A percentile compares a stretch with the other conserved stretches of the same genome.
Conservation (phyloP, 2,329 filamentous ascomycete species). For the Phoma herbarum region DNA sequence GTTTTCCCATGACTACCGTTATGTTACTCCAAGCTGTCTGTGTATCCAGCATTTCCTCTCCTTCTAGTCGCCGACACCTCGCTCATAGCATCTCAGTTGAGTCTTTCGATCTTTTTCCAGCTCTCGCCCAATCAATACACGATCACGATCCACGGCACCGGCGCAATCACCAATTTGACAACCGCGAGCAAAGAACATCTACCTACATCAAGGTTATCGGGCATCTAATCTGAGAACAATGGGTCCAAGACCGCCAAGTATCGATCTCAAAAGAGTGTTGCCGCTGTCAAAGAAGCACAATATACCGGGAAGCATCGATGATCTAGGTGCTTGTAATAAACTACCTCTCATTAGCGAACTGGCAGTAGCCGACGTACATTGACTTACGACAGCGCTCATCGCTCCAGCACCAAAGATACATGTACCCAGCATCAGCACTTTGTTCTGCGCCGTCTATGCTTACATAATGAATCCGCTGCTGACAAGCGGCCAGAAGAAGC, state of each 20-base stretch:
- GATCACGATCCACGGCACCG: not conserved
- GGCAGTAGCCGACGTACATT: not conserved
- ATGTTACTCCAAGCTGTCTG: not conserved
- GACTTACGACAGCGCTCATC: conserved; percentile 1
- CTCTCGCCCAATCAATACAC: not conserved
- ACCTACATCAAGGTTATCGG: conserved; percentile 1
- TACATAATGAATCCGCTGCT: not conserved
- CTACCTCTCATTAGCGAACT: not conserved
- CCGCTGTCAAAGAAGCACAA: not conserved
- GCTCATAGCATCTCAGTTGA: not conserved
- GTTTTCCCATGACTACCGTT: not conserved
- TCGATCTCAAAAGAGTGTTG: not conserved
- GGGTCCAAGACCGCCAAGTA: not conserved
- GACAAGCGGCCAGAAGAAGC: not conserved
- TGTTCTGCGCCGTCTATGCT: not conserved
- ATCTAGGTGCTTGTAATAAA: not conserved
- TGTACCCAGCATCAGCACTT: not conserved
- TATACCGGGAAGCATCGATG: conserved; percentile 2
- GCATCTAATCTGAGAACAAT: conserved; percentile 2
- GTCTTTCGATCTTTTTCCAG: not conserved
- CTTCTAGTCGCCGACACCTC: not conserved
- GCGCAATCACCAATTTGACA: not conserved
- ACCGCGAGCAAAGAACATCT: not conserved
- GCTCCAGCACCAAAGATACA: not conserved
- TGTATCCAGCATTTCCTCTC: not conserved